Base-by-base conservation (phyloP, 1,139 yeast species). In the Kluyveromyces sp. region DNA sequence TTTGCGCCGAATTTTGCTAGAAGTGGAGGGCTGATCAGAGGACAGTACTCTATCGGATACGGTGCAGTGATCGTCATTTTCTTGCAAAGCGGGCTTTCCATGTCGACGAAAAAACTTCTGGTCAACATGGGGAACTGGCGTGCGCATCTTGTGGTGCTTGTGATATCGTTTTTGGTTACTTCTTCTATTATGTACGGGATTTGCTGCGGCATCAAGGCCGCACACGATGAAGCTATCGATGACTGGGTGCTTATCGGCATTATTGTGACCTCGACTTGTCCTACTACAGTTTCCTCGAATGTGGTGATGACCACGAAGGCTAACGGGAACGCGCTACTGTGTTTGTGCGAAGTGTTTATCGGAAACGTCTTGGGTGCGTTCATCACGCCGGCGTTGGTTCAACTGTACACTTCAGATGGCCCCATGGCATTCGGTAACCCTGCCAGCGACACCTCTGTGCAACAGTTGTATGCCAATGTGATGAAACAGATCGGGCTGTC, bases 301-400 rank as follows among this genome's bases (percentile, higher is more conserved):
- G 95, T 87, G 39, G 89, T 87, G 22, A 86, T 87, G 95, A 87
- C 96, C n/a, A 75, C 75, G 43, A 73, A 72, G 46, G 89, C 94
- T 0, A 80, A 81, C 53, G 95, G 95, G 4, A 85, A 86, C 61
- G 89, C 79, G 49, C 67, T 84, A 20, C 67, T 87, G 45, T 82
- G 95, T 18, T 68, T 86, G 12, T 82, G 94, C 62, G 95, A 86
- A 59, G 95, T 87, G 17, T 78, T 86, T 46, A 73, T 87, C 36
- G 96, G 95, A 2, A 87, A 88, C 57, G 60, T 87, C 39, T 59
- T 86, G 33, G 96, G 96, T 3, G 94, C 94, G 0, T 87, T 87
- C 55, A 70, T 88, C 22, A 83, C 95, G 0, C 96, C 96, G 0
- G 92, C 94, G 0, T 65, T 87, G 42, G 73, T 80, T 4, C 95